Conservation (phyloP, 768 basidiomycete genomes). For the Multifurca ochricompacta region DNA sequence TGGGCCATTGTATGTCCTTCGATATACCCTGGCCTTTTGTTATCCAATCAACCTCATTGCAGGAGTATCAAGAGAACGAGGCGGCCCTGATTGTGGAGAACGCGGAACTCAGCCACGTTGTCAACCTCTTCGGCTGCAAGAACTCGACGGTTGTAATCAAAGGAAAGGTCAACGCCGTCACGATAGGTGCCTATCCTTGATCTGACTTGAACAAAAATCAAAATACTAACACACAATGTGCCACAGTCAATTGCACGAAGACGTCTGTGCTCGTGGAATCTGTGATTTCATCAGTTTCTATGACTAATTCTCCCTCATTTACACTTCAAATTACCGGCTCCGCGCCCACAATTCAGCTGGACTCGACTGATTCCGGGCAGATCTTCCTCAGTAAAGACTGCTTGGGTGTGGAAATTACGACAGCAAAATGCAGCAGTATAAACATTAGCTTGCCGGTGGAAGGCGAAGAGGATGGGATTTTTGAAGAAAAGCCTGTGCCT, state of each 20-base stretch:
- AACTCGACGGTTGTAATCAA: slow-evolving; percentile 73
- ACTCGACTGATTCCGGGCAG: slow-evolving; percentile 92
- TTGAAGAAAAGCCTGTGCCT: slow-evolving; percentile 82
- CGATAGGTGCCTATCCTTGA: slow-evolving; percentile 51
- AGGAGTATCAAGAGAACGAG: slow-evolving; percentile 94
- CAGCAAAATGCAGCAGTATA: slow-evolving; percentile 88
- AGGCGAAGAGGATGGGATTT: slow-evolving; percentile 88
- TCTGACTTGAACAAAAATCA: not conserved
- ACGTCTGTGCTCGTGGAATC: slow-evolving; percentile 85
- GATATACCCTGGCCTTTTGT: not conserved
- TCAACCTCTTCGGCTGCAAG: slow-evolving; percentile 90
- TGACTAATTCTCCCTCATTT: slow-evolving; percentile 92
- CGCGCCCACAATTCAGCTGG: slow-evolving; percentile 88
- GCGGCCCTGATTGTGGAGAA: slow-evolving; percentile 62
- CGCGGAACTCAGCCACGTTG: slow-evolving; percentile 68
- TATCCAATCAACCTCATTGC: not conserved
- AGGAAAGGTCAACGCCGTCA: slow-evolving; percentile 94
- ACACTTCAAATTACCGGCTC: slow-evolving; percentile 83
- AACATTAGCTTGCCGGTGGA: slow-evolving; percentile 83
- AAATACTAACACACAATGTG: not conserved
- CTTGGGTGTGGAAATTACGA: slow-evolving; percentile 78
- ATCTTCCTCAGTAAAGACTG: slow-evolving; percentile 85
- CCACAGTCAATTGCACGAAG: slow-evolving; percentile 77
- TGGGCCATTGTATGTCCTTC: slow-evolving; percentile 72
- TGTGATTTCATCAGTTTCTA: slow-evolving; percentile 82